Conservation (phyloP, 2,329 filamentous ascomycete genomes). For the Clonostachys solani region DNA sequence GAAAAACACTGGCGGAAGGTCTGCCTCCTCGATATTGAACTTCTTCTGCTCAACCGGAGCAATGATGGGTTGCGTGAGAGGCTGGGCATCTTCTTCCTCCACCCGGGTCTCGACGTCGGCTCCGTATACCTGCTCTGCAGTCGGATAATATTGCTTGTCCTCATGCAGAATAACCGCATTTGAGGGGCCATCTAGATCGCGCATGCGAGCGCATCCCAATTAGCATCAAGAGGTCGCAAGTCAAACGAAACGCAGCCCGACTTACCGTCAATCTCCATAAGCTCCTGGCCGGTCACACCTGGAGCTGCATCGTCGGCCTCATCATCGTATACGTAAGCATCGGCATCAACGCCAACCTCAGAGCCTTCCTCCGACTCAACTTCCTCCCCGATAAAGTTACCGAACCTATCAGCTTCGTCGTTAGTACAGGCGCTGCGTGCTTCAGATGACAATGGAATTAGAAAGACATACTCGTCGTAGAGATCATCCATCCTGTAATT, state of each 20-base stretch:
- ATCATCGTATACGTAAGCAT: slow-evolving; percentile 79
- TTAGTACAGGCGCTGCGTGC: background rate
- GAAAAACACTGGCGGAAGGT: slow-evolving; percentile 84
- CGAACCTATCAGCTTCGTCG: slow-evolving; percentile 59
- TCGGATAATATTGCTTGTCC: slow-evolving; percentile 99
- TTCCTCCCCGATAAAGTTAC: slow-evolving; percentile 96
- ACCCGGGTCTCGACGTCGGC: slow-evolving; percentile 92
- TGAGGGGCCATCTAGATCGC: slow-evolving; percentile 67
- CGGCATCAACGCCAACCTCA: slow-evolving; percentile 67
- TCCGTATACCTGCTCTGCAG: slow-evolving; percentile 94
- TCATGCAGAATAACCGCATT: slow-evolving; percentile 98
- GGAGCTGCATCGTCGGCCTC: slow-evolving; percentile 58
- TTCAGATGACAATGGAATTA: background rate
- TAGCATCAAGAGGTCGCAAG: background rate
- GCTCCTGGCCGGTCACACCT: slow-evolving; percentile 67
- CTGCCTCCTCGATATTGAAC: slow-evolving; percentile 88
- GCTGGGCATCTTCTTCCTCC: slow-evolving; percentile 95
- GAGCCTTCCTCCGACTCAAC: slow-evolving; percentile 82
- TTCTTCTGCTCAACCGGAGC: slow-evolving; percentile 92
- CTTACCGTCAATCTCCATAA: slow-evolving; percentile 89
- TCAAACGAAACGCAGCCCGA: background rate
- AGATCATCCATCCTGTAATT: slow-evolving; percentile 74
- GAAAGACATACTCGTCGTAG: slow-evolving; percentile 73
- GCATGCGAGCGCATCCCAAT: background rate
- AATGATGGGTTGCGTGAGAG: slow-evolving; percentile 87